Conservation (phyloP, 192 early-diverging fungal species). For the Gryganskiella cystojenkinii region DNA sequence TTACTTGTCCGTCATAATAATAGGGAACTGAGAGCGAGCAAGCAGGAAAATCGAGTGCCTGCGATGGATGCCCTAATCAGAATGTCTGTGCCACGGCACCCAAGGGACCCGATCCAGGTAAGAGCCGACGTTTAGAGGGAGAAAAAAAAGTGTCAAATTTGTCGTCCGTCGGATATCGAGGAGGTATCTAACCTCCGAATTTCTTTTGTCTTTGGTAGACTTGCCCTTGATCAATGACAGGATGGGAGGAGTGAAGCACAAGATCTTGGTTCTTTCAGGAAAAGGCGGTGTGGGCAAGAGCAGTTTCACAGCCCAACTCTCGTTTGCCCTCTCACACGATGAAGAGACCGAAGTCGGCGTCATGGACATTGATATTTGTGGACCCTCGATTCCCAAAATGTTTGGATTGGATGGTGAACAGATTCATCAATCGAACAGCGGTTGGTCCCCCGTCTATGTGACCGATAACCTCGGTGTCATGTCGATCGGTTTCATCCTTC, state of each 20-base stretch:
- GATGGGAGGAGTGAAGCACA: constrained; percentile 77
- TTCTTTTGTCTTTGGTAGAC: constrained; percentile 48
- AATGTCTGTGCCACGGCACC: constrained; percentile 78
- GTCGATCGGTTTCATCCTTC: constrained; percentile 95
- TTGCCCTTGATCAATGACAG: constrained; percentile 73
- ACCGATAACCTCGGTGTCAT: constrained; percentile 86
- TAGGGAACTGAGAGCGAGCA: constrained; percentile 76
- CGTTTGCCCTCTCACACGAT: constrained; percentile 79
- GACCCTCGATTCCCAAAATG: constrained; percentile 93
- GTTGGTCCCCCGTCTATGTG: constrained; percentile 86
- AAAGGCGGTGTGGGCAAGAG: constrained; percentile 99
- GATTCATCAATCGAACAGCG: constrained; percentile 83
- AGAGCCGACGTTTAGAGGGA: too few relatives aligned
- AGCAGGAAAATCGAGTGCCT: constrained; percentile 79
- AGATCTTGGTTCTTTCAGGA: constrained; percentile 95
- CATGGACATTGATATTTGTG: constrained; percentile 97
- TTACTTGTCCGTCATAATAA: neutral
- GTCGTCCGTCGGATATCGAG: neutral
- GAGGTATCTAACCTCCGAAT: too few relatives aligned
- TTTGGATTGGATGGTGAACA: constrained; percentile 87
- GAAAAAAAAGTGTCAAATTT: too few relatives aligned
- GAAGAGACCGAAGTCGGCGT: constrained; percentile 77
- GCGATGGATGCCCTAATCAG: constrained; percentile 88
- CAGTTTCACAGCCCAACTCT: constrained; percentile 91
- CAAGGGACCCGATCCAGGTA: constrained; percentile 84